Percentiles rank a stretch among this genome's conserved stretches.
phyloP scores from a whole-genome alignment of 202 grass and related monocot genomes.

The Brachypodium distachyon region DNA sequence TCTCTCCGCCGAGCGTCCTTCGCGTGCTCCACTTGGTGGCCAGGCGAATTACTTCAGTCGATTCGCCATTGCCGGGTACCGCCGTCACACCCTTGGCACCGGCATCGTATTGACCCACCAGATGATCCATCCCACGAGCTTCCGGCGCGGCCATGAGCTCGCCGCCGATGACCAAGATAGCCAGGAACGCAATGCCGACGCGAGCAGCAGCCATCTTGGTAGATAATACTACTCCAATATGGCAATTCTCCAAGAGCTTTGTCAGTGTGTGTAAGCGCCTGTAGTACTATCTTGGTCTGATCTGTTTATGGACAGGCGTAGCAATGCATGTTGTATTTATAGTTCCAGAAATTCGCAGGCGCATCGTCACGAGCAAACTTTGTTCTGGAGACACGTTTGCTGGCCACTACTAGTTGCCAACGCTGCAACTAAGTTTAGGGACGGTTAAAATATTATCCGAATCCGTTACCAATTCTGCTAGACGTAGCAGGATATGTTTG shows the following conservation, averaged over 20 bases:
- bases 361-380: not conserved
- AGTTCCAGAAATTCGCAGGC: not conserved
- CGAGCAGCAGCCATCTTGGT: conserved; percentile 5
- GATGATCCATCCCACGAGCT: not conserved
- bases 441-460: too few relatives aligned
- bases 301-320: not conserved
- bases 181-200: conserved; percentile 17
- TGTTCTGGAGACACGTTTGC: too few relatives aligned
- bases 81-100: not conserved
- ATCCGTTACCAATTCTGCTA: too few relatives aligned
- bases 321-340: conserved; percentile 12
- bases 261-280: not conserved
- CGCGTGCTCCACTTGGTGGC: conserved; percentile 14
- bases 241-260: not conserved
- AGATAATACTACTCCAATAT: not conserved
- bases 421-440: too few relatives aligned
- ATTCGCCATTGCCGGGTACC: not conserved
- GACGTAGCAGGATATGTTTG: too few relatives aligned
- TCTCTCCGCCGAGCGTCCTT: not conserved
- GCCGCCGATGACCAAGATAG: conserved; percentile 3
- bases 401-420: too few relatives aligned
- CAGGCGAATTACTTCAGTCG: not conserved
- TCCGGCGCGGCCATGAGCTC: not conserved
- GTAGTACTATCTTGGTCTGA: not conserved
- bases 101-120: not conserved